phyloP scores from a whole-genome alignment of 1,139 yeast genomes.

The Pichia inconspicua region DNA sequence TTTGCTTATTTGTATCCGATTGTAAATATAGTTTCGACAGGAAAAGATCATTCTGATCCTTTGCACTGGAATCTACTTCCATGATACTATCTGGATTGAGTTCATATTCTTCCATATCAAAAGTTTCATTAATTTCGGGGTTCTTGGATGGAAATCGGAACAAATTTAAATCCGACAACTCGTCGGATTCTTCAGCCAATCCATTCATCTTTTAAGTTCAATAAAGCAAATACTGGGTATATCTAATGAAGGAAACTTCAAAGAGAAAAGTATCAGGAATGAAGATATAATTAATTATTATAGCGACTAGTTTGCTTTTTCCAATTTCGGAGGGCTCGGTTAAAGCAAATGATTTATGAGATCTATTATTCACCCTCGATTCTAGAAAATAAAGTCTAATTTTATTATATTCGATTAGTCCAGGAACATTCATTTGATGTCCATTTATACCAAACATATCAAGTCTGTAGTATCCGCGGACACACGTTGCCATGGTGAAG shows the following conservation, averaged over 20 bases:
- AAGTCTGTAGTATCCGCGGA: no score
- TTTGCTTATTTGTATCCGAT: not conserved
- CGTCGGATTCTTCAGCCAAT: not conserved
- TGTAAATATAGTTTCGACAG: not conserved
- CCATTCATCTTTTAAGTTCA: no score
- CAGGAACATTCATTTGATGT: no score
- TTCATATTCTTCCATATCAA: not conserved
- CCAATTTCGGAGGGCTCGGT: not conserved
- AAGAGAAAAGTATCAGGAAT: not conserved
- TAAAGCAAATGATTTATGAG: not conserved
- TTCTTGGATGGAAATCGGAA: not conserved
- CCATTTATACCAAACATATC: no score
- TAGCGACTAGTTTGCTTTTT: not conserved
- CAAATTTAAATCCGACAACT: not conserved
- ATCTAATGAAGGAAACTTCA: no score
- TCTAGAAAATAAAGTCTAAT: not conserved
- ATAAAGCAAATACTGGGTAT: no score
- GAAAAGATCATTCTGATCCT: not conserved
- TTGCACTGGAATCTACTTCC: not conserved
- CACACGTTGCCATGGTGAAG: no score
- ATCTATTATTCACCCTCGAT: not conserved
- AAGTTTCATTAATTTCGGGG: not conserved
- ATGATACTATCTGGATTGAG: not conserved
- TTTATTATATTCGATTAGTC: no score
- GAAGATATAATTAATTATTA: no score